Percentiles rank a stretch among this genome's conserved stretches.
Evolutionary conservation across 2,329 filamentous ascomycete genomes (phyloP).

Genomic region (Fusarium luffae): DNA sequence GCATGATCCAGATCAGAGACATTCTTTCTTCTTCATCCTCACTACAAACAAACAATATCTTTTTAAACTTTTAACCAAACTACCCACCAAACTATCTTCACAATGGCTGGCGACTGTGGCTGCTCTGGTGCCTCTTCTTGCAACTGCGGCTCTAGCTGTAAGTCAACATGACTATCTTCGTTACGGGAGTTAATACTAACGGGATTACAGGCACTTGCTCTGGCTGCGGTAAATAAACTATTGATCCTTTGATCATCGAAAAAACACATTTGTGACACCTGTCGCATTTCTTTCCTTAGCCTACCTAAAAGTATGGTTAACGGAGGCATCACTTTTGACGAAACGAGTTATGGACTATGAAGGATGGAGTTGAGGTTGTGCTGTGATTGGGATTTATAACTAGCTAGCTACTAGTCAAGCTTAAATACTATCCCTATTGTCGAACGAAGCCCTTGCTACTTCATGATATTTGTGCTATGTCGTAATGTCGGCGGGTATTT

Average conservation of each 20-base stretch:
- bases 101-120: conserved; percentile 53
- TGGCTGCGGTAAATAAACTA: conserved; percentile 46
- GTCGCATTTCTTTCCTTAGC: conserved; percentile 24
- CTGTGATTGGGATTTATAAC: conserved; percentile 28
- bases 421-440: background rate
- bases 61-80: background rate
- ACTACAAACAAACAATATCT: conserved; percentile 5
- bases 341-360: conserved; percentile 21
- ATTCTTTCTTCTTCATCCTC: conserved; percentile 1
- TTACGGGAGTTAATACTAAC: conserved; percentile 31
- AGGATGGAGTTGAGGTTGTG: conserved; percentile 17
- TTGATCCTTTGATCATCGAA: conserved; percentile 24
- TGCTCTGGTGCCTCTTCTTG: conserved; percentile 51
- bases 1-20: conserved; percentile 19
- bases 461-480: no score
- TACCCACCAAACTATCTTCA: conserved; percentile 39
- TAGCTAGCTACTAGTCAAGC: conserved; percentile 36
- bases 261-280: conserved; percentile 25
- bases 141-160: conserved; percentile 54
- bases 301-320: background rate
- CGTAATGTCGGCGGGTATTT: no score
- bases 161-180: conserved; percentile 16
- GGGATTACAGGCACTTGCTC: conserved; percentile 47
- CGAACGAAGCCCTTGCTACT: background rate
- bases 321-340: background rate